These are phyloP conservation scores for Hypomontagnella submonticulosa DNA, from an alignment of 495 filamentous ascomycete species.

Conservation along the genomic window DNA sequence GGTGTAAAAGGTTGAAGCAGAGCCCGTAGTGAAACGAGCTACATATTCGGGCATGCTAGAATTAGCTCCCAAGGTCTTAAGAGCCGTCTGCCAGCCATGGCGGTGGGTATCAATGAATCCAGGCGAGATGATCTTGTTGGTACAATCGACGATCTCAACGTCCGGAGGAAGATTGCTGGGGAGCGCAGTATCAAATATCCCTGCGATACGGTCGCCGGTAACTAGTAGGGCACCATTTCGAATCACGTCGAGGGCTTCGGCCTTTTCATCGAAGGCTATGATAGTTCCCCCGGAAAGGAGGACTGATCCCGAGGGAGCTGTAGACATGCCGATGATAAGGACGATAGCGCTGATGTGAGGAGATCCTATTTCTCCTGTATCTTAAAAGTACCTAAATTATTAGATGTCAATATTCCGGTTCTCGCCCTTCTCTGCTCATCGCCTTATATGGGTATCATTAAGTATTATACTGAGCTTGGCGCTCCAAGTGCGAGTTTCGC, in stretches of 20 bases:
- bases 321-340: conserved; percentile 17
- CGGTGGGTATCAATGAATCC: conserved; percentile 71
- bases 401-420: no score
- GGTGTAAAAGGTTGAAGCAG: conserved; percentile 50
- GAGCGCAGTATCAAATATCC: conserved; percentile 42
- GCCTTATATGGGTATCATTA: no score
- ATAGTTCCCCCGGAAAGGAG: conserved; percentile 57
- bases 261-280: conserved; percentile 52
- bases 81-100: conserved; percentile 68
- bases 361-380: no score
- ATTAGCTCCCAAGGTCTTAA: conserved; percentile 52
- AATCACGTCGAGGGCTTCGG: conserved; percentile 51
- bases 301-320: conserved; percentile 40
- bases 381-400: no score
- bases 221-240: conserved; percentile 54
- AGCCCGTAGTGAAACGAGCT: conserved; percentile 10
- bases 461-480: no score
- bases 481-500: no score
- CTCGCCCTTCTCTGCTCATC: no score
- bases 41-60: conserved; percentile 47
- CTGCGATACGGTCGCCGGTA: conserved; percentile 53
- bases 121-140: conserved; percentile 65
- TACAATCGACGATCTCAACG: conserved; percentile 60
- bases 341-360: no score
- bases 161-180: conserved; percentile 31